phyloP scores from a whole-genome alignment of 208 protist species.

The Leishmania mexicana region DNA sequence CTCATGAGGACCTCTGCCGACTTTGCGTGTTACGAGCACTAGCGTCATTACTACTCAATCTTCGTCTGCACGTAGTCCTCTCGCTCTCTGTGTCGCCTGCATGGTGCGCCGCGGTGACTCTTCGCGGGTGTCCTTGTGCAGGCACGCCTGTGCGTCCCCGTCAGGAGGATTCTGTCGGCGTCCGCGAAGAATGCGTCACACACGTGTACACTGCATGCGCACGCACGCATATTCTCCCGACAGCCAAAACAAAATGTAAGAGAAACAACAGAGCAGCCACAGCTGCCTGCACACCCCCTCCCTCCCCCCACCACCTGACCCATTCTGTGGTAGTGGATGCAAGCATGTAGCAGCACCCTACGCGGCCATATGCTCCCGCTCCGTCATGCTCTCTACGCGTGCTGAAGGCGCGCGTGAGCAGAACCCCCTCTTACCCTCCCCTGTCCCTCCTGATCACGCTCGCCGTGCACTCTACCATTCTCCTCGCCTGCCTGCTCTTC shows the following conservation, averaged over 20 bases:
- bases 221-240: background rate
- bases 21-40: background rate
- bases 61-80: background rate
- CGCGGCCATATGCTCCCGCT: background rate
- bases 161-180: background rate
- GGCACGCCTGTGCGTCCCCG: background rate
- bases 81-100: background rate
- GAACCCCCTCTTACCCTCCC: background rate
- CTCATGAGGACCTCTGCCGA: background rate
- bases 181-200: background rate
- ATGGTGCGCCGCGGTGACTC: background rate
- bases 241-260: background rate
- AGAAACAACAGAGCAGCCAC: background rate
- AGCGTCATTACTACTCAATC: background rate
- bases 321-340: background rate
- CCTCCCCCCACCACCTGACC: background rate
- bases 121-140: background rate
- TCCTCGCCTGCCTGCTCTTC: background rate
- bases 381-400: background rate
- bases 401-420: background rate
- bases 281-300: background rate
- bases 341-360: background rate
- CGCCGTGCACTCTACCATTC: background rate
- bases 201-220: background rate
- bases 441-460: background rate